phyloP scores from a whole-genome alignment of 1,284 basidiomycete genomes.

The Puccinia hordei region DNA sequence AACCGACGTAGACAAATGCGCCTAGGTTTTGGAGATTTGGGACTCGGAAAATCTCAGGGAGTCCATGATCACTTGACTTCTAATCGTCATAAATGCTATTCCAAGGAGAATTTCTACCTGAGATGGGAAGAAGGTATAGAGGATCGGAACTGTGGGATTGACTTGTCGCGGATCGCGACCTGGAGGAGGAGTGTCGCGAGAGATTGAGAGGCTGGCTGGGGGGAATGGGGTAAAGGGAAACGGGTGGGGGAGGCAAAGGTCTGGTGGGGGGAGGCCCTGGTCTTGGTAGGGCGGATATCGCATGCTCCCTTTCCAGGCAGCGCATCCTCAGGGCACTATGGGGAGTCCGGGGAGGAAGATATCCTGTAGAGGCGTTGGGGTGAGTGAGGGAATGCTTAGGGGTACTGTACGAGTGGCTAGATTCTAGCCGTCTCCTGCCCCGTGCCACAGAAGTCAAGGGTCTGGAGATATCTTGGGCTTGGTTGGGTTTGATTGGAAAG shows the following conservation, averaged over 20 bases:
- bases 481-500: no score
- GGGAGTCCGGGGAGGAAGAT: not conserved
- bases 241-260: slow-evolving; percentile 11
- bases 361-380: not conserved
- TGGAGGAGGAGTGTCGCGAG: not conserved
- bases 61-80: no score
- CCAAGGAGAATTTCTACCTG: not conserved
- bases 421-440: not conserved
- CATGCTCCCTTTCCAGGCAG: not conserved
- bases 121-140: not conserved
- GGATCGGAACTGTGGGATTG: not conserved
- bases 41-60: no score
- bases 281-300: not conserved
- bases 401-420: not conserved
- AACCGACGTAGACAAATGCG: no score
- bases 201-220: not conserved
- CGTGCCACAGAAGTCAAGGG: not conserved
- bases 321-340: not conserved
- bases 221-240: not conserved
- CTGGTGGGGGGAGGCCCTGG: not conserved
- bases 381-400: not conserved
- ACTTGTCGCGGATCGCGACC: not conserved
- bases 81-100: no score
- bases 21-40: no score
- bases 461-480: not conserved